Conservation (phyloP, 305 asterid species). For the Rubia peregrina region DNA sequence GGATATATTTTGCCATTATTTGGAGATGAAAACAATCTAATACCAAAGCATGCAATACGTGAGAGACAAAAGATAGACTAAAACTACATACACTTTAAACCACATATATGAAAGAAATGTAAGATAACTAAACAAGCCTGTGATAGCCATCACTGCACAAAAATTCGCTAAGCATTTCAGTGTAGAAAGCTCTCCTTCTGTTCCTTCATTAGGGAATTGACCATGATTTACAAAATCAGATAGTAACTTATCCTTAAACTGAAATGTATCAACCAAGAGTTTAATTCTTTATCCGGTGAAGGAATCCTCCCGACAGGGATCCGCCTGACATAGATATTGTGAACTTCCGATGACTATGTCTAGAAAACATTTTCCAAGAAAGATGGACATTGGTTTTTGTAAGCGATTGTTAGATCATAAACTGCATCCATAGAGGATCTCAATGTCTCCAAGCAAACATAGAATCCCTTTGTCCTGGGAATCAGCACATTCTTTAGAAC, state of each 20-base stretch:
- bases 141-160: conserved; percentile 43
- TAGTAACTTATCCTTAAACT: conserved; percentile 54
- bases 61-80: conserved; percentile 47
- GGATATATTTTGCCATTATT: conserved; percentile 5
- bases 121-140: conserved; percentile 45
- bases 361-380: conserved; percentile 85
- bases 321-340: conserved; percentile 59
- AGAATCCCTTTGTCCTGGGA: conserved; percentile 76
- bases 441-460: conserved; percentile 56
- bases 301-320: conserved; percentile 48
- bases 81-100: conserved; percentile 56
- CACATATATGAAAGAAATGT: conserved; percentile 61
- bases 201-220: conserved; percentile 65
- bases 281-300: conserved; percentile 40
- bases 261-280: conserved; percentile 73
- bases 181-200: conserved; percentile 50
- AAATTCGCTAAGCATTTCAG: conserved; percentile 47
- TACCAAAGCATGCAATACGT: conserved; percentile 38
- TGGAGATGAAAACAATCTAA: conserved; percentile 25
- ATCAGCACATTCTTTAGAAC: conserved; percentile 62
- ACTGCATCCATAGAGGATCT: conserved; percentile 83
- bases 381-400: conserved; percentile 59
- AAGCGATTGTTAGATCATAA: conserved; percentile 80
- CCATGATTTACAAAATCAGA: conserved; percentile 54
- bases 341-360: conserved; percentile 4